Conservation (phyloP, 768 basidiomycete genomes). For the Tylopilus vinaceipallidus region DNA sequence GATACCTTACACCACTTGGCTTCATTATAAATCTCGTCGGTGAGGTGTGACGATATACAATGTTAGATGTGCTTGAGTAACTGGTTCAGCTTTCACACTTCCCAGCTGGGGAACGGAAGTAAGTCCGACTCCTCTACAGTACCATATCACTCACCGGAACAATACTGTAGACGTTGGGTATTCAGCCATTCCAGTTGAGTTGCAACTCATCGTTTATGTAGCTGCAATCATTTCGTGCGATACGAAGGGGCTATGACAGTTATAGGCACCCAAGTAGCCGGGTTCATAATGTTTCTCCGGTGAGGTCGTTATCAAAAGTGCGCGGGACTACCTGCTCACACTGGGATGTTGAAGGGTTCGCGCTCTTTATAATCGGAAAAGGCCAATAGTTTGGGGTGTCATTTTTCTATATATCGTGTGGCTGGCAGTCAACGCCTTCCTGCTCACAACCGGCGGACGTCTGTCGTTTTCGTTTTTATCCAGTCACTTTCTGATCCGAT, state of each 20-base stretch:
- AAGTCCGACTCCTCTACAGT: neutral
- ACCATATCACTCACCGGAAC: neutral
- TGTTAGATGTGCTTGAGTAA: neutral
- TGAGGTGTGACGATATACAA: constrained; percentile 3
- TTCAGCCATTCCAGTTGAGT: neutral
- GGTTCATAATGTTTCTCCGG: constrained; percentile 46
- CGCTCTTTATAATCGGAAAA: constrained; percentile 15
- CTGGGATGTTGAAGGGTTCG: constrained; percentile 8
- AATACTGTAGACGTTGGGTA: constrained; percentile 13
- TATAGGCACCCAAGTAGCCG: constrained; percentile 38
- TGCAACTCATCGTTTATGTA: constrained; percentile 13
- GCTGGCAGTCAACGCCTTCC: constrained; percentile 50
- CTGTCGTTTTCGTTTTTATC: constrained; percentile 16
- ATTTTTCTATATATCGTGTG: constrained; percentile 39
- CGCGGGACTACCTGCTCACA: neutral
- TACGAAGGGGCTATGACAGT: constrained; percentile 50
- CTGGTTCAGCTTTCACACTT: constrained; percentile 15
- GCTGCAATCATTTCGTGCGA: constrained; percentile 46
- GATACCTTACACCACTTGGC: constrained; percentile 61
- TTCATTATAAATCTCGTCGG: constrained; percentile 56
- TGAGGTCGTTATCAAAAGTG: constrained; percentile 15
- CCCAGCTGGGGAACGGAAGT: constrained; percentile 13
- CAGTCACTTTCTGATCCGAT: constrained; percentile 1
- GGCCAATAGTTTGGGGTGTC: constrained; percentile 7
- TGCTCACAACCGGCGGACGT: constrained; percentile 53